Conservation (phyloP, 192 early-diverging fungal species). For the Rhizoclosmatium globosum region DNA sequence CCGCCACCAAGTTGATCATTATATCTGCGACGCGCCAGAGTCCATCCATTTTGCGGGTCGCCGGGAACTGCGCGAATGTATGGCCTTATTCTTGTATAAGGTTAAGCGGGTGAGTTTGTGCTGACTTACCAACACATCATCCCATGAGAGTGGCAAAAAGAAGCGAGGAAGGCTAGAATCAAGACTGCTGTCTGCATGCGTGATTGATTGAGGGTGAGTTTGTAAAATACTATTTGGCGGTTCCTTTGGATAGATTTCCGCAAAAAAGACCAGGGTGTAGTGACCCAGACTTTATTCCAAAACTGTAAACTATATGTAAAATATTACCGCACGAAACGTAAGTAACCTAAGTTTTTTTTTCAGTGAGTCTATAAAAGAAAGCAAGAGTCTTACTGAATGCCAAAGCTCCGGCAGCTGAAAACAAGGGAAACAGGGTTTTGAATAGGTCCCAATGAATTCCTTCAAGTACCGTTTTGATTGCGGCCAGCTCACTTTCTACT, state of each 20-base stretch:
- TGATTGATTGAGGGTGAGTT: too few relatives aligned
- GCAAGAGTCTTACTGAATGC: conserved; percentile 45
- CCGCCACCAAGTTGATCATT: conserved; percentile 1
- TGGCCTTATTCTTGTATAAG: background rate
- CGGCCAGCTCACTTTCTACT: conserved; percentile 89
- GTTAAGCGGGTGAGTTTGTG: background rate
- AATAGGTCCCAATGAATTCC: conserved; percentile 79
- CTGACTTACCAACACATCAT: background rate
- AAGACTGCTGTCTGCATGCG: too few relatives aligned
- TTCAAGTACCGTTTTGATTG: conserved; percentile 84
- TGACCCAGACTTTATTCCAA: too few relatives aligned
- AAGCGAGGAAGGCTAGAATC: too few relatives aligned
- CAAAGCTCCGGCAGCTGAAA: conserved; percentile 54
- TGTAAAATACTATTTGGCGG: too few relatives aligned
- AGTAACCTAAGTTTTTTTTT: background rate
- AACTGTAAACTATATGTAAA: too few relatives aligned
- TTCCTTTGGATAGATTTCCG: too few relatives aligned
- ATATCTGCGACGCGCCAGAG: background rate
- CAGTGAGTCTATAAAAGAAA: background rate
- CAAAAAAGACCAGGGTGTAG: too few relatives aligned
- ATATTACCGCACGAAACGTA: background rate
- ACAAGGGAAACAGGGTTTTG: conserved; percentile 59
- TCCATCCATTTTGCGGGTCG: conserved; percentile 16
- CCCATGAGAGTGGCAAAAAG: background rate
- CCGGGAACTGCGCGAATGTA: conserved; percentile 20